A percentile compares a stretch with the other conserved stretches of the same genome.
Conservation (phyloP, 176 grass and related monocot species). For the Aegilops umbellulata region DNA sequence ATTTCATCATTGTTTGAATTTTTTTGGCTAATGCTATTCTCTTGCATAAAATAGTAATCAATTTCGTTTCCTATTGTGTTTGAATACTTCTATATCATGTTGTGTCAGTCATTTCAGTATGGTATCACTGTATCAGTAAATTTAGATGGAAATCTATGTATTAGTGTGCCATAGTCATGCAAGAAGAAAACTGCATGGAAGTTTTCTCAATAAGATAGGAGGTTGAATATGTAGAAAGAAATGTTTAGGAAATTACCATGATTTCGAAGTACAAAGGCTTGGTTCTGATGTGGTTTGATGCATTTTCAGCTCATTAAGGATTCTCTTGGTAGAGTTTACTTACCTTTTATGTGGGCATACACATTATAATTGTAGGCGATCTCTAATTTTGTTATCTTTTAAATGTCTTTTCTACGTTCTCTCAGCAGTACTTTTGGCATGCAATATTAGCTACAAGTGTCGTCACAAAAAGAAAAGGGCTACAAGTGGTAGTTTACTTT, state of each 20-base stretch:
- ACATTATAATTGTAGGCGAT: neutral
- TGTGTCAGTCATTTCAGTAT: neutral
- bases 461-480: too few species aligned
- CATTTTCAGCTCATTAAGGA: slow-evolving; percentile 9
- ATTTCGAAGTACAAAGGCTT: neutral
- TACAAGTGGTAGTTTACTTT: neutral
- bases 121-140: neutral
- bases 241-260: neutral
- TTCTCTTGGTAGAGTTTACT: neutral
- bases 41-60: neutral
- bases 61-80: neutral
- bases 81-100: neutral
- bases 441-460: neutral
- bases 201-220: neutral
- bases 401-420: neutral
- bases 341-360: neutral
- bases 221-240: neutral
- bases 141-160: neutral
- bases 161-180: neutral
- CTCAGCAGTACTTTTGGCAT: neutral
- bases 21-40: neutral
- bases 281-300: neutral
- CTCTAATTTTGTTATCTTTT: neutral
- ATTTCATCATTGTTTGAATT: neutral
- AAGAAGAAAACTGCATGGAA: neutral